Percentiles rank a stretch among this genome's conserved stretches.
Conservation (phyloP, 2,329 filamentous ascomycete species). For the Colletotrichum sp. region DNA sequence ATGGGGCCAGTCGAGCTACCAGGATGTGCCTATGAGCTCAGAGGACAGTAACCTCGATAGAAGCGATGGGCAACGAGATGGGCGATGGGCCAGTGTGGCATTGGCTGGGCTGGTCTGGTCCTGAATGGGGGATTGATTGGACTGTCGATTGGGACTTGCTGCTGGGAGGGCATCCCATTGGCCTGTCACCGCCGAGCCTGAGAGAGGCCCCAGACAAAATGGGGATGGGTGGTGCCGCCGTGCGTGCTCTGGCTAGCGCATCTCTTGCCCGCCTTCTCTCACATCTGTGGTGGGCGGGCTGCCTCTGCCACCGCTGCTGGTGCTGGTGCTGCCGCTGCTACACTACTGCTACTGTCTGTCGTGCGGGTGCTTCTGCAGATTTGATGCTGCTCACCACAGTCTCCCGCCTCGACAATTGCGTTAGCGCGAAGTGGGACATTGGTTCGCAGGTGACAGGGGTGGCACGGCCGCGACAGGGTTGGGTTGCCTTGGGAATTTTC, state of each 20-base stretch:
- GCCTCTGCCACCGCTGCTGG: not conserved
- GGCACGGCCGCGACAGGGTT: constrained; percentile 1
- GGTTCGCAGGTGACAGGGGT: not conserved
- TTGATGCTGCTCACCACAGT: not conserved
- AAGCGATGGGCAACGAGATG: not conserved
- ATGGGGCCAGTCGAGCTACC: not conserved
- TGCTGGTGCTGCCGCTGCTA: not conserved
- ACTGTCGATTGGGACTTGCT: not conserved
- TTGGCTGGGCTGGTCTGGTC: not conserved
- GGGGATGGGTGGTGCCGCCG: not conserved
- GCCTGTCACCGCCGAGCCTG: not conserved
- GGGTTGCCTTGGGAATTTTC: constrained; percentile 10
- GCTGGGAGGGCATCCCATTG: not conserved
- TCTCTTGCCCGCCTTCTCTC: constrained; percentile 1
- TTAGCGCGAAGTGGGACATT: not conserved
- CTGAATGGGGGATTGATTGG: not conserved
- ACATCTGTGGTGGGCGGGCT: not conserved
- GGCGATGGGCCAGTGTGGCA: constrained; percentile 1
- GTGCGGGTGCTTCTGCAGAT: not conserved
- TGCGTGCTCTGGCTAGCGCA: constrained; percentile 1
- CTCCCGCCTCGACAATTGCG: constrained; percentile 1
- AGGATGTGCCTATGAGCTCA: not conserved
- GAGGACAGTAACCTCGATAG: not conserved
- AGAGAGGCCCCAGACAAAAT: not conserved
- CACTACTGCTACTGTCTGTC: not conserved